Percentiles rank a stretch among this genome's conserved stretches.
phyloP scores from a whole-genome alignment of 2,329 filamentous ascomycete genomes.

The Cordyceps cicadae region DNA sequence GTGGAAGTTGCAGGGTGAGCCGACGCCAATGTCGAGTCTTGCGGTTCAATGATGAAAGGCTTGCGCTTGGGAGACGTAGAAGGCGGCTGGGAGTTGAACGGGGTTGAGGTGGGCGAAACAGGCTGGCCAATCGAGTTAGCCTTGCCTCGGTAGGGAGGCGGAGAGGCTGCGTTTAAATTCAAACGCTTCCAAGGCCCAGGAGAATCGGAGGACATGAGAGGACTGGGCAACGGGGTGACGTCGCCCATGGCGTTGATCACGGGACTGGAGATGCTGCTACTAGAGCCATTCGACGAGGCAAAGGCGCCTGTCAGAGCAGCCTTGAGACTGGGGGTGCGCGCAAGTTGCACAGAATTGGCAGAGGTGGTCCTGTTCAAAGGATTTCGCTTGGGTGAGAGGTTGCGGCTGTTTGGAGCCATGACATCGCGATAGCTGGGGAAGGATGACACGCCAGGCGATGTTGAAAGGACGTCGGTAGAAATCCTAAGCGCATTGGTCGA shows the following conservation, averaged over 20 bases:
- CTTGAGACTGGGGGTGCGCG: constrained; percentile 54
- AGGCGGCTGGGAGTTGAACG: constrained; percentile 15
- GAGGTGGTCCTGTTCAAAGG: constrained; percentile 24
- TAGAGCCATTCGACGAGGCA: constrained; percentile 47
- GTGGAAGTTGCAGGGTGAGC: background rate
- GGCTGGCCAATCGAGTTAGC: constrained; percentile 21
- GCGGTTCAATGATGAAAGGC: constrained; percentile 33
- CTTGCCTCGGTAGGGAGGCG: constrained; percentile 20
- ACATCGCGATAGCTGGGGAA: constrained; percentile 7
- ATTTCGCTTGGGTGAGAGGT: constrained; percentile 18
- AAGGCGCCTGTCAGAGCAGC: constrained; percentile 43
- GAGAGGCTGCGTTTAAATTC: constrained; percentile 37
- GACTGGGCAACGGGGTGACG: constrained; percentile 71
- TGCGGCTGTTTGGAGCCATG: background rate
- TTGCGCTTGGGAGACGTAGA: constrained; percentile 46
- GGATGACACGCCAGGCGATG: background rate
- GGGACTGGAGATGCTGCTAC: constrained; percentile 63
- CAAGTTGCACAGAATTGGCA: constrained; percentile 36
- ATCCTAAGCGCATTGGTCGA: constrained; percentile 8
- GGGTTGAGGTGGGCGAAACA: constrained; percentile 30
- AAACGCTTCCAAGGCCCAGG: constrained; percentile 58
- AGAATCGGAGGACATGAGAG: constrained; percentile 57
- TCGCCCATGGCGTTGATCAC: constrained; percentile 69
- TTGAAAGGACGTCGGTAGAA: constrained; percentile 1
- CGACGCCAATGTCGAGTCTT: background rate